Evolutionary conservation across 139 green algal species (phyloP), one percentile per base, ranked within the genome.

Genomic region (Chlorella ohadii): DNA sequence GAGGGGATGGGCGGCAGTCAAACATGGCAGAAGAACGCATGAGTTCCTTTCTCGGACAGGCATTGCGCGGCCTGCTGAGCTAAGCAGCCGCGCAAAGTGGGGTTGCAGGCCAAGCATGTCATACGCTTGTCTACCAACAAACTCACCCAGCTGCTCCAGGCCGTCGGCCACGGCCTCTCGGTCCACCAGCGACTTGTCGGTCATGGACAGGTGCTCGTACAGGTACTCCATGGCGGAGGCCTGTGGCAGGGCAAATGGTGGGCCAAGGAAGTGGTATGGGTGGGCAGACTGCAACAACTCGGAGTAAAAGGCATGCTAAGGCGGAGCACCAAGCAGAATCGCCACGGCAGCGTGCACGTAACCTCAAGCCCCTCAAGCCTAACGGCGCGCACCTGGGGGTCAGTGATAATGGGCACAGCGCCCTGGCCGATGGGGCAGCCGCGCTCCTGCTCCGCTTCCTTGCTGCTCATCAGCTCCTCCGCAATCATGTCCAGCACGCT

Each of bases 401-500:
- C 59, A 2, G 76, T 82, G 59, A 82, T 82, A 59, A 82, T 82
- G 76, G 76, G 76, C 59, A 76, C 44, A 2, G 63, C 65, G 36
- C 78, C 64, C 4, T 47, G 19, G n/a, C 65, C 78, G 25, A 84
- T 84, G 47, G 79, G 51, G 67, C 79, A 84, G 51, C 68, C 80
- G 3, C 70, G 33, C 80, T 59, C 51, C 15, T 59, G 51, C 51
- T 80, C 80, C 34, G 17, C 44, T 11, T 34, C 64, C 63, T 77
- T 83, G 74, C 57, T 86, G 83, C 51, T 59, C 41, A 97, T 83
- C 82, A 98, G 85, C 89, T 98, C 95, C 77, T 94, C 92, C 5
- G 95, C 94, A 65, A 98, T 97, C 85, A 97, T 92, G 86, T 98
- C 95, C 76, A 98, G 90, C 55, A 98, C 91, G 39, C 91, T 96